Percentiles rank a stretch among this genome's conserved stretches.
These are phyloP conservation scores for Podaxis sp. DNA, from an alignment of 768 basidiomycete species.

Conservation along the genomic window DNA sequence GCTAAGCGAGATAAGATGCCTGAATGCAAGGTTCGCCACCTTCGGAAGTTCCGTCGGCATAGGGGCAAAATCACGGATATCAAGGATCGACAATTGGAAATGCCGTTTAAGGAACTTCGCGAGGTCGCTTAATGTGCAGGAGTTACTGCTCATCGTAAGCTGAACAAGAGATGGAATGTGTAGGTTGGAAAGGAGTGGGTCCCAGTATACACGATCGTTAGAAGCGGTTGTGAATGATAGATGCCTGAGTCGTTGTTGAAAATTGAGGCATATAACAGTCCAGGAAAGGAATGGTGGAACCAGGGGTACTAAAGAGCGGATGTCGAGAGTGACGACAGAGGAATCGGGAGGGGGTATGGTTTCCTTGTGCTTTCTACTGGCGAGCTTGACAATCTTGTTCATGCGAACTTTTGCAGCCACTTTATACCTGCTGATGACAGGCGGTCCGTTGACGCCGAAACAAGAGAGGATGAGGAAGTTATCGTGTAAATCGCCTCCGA, in stretches of 20 bases:
- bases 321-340: conserved; percentile 13
- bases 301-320: conserved; percentile 5
- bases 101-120: conserved; percentile 13
- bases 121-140: conserved; percentile 13
- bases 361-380: conserved; percentile 1
- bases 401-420: conserved; percentile 15
- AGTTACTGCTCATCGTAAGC: conserved; percentile 7
- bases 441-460: conserved; percentile 11
- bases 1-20: conserved; percentile 1
- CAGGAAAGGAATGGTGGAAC: conserved; percentile 14
- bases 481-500: conserved; percentile 5
- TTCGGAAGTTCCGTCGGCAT: conserved; percentile 11
- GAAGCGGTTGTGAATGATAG: conserved; percentile 13
- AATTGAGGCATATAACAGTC: conserved; percentile 11
- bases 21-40: conserved; percentile 7
- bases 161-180: conserved; percentile 8
- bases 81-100: conserved; percentile 12
- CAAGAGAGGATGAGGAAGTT: conserved; percentile 5
- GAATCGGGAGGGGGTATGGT: not conserved
- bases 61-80: conserved; percentile 12
- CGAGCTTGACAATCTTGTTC: conserved; percentile 8
- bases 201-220: conserved; percentile 9
- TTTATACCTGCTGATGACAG: conserved; percentile 13
- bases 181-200: conserved; percentile 12
- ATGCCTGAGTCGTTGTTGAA: conserved; percentile 6